Conservation (phyloP, 306 rosid species). For the Rubus idaeus region DNA sequence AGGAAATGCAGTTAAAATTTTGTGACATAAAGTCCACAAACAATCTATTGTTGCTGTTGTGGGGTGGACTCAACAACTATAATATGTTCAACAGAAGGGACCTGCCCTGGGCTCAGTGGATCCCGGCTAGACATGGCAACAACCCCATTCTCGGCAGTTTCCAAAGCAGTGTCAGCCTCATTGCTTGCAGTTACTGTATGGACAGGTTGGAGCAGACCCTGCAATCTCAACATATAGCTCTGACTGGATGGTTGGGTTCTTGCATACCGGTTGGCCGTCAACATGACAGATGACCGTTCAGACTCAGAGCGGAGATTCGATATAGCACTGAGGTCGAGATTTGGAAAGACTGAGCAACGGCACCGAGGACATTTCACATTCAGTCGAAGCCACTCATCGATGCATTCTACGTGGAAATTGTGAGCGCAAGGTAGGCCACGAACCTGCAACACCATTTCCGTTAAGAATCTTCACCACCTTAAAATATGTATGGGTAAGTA, state of each 20-base stretch:
- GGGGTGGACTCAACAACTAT: conserved; percentile 38
- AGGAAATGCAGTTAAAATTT: conserved; percentile 39
- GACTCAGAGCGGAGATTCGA: conserved; percentile 87
- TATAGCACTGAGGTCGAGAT: conserved; percentile 97
- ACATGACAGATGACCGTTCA: conserved; percentile 63
- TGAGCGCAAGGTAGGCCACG: conserved; percentile 99
- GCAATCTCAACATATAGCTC: conserved; percentile 78
- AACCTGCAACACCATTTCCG: conserved; percentile 59
- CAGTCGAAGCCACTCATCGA: conserved; percentile 98
- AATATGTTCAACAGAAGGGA: conserved; percentile 31
- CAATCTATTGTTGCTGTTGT: conserved; percentile 41
- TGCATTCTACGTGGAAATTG: conserved; percentile 96
- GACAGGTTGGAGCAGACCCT: conserved; percentile 74
- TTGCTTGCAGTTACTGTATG: conserved; percentile 51
- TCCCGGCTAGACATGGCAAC: conserved; percentile 29
- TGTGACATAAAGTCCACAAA: conserved; percentile 12
- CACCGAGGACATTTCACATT: conserved; percentile 99
- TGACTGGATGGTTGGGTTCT: conserved; percentile 81
- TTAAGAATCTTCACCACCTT: conserved; percentile 26
- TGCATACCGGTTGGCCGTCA: conserved; percentile 72
- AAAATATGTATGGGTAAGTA: background rate
- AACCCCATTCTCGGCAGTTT: conserved; percentile 58
- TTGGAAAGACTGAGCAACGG: conserved; percentile 98
- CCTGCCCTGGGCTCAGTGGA: conserved; percentile 35
- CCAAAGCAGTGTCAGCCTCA: conserved; percentile 47